Evolutionary conservation across 306 rosid species (phyloP), one percentile per base, ranked within the genome.

Genomic region (Medicago arabica): DNA sequence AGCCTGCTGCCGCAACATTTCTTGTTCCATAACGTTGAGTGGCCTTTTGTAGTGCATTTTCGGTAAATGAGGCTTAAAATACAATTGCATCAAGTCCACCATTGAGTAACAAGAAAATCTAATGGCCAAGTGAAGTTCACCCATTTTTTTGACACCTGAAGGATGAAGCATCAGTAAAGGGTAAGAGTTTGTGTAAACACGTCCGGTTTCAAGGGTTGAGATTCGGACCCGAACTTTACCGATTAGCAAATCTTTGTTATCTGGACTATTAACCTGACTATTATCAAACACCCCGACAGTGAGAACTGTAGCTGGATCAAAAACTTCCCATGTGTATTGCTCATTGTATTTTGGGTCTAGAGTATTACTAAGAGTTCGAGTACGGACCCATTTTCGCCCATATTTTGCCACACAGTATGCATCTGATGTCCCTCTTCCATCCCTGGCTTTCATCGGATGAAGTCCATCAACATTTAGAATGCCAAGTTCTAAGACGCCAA

Each of bases 141-240:
- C 98, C 97, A 86, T 90, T 85, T 92, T 95, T 87, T 95, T 95
- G 28, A 95, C 95, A 31, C 98, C 98, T 16, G 96, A 92, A 81
- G 97, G 90, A 43, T 90, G 97, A 75, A 95, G 97, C 71, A 89
- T 75, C 18, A 95, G 92, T 69, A 95, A 66, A 0, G 97, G 98
- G 16, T 89, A 95, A 2, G 89, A 43, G 41, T 95, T 90, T 0
- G 97, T 88, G 76, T 95, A 95, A 50, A 92, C 87, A 1, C 91
- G 99, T 21, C 91, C 86, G 15, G 88, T 71, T 85, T 92, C 91
- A 17, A 95, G 87, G 57, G 97, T 86, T 38, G 99, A 95, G 67
- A 95, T 85, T 75, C 98, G 95, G 69, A 94, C 84, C 43, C 98
- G 87, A 65, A 94, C 84, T 85, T 94, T 94, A 58, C 98, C 98